Evolutionary conservation across 2,329 filamentous ascomycete genomes (phyloP), one percentile per base, ranked within the genome.

Genomic region (Delphinella strobiligena): DNA sequence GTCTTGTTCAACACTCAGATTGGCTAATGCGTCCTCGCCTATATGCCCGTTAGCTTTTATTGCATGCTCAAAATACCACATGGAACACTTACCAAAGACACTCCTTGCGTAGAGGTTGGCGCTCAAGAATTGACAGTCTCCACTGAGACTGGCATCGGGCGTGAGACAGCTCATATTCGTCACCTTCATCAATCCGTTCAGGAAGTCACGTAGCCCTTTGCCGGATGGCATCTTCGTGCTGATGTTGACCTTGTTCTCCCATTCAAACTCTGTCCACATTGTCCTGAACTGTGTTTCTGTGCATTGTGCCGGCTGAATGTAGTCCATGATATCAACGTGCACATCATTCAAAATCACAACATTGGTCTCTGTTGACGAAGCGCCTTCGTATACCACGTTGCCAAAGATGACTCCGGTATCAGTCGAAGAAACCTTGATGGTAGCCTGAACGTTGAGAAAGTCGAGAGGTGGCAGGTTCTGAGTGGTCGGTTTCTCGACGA

Each of bases 221-320:
- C 85, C 86, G n/a, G 50, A 45, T 15, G 51, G 51, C 53, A 61
- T 54, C 71, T 95, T 96, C 48, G 85, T 93, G 66, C 95, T 95
- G 67, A 98, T 96, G 67, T 98, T 98, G 62, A 98, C 89, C 75
- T 98, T 98, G 69, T 98, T 98, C 71, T 98, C 91, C 91, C 91
- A 98, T 61, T 98, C 91, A 51, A 98, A 98, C 59, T 98, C 91
- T 29, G 91, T 98, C 91, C 91, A 98, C 91, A 98, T 98, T n/a
- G 86, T 93, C 44, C 91, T 78, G 79, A 98, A 98, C 56, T 96
- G 87, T 9, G 89, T 95, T 69, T 98, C 91, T 4, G 86, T 91
- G 71, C 91, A 98, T 12, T 87, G 80, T 5, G 89, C 89, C 1
- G 91, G 91, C 59, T 96, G 89, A 54, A 98, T 98, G 67, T 98